Base-by-base conservation (phyloP, 805 yeast genomes). In the Sungouiella blattae region DNA sequence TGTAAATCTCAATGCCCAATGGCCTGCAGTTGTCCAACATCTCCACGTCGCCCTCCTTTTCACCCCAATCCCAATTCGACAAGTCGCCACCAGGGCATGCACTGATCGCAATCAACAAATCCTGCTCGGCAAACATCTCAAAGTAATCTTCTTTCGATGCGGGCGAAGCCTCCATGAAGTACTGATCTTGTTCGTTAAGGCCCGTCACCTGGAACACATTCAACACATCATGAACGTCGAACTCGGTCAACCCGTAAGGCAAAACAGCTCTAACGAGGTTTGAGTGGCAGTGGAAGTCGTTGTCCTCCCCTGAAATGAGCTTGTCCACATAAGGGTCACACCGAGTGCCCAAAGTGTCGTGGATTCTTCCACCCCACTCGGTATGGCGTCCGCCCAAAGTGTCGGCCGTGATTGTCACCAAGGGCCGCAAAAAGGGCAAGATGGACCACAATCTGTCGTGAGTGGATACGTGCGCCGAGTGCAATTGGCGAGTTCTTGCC, bases 81-180 rank as follows among this genome's bases (percentile, higher is more conserved):
- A 79, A 60, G 54, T 79, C 85, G 18, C 86, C 86, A 32, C 85
- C 86, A 4, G 84, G 85, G 53, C 84, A 80, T 6, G 84, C 79
- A 36, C 78, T 71, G 31, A 80, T 69, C 6, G 85, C 85, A 45
- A 80, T 75, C 32, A 80, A 57, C 39, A 79, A 57, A 49, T 80
- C 85, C 30, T 73, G 75, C 49, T 80, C 86, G 3, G 84, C 84
- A 56, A 78, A 80, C 52, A 77, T 67, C 55, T 80, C 85, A 47
- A 80, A 78, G 53, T 75, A 77, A 49, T 80, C 86, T 11, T 69
- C 75, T 28, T 62, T 57, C 23, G 69, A 61, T 2, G 85, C 80
- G 1, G 86, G 86, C 43, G 80, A 77, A 1, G 85, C 73, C 50
- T 78, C 84, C 85, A 78, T 79, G 53, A 75, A 79, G 53, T 80